These are phyloP conservation scores for Cryptomeria japonica DNA, from an alignment of 75 land plant genomes.

Conservation along the genomic window DNA sequence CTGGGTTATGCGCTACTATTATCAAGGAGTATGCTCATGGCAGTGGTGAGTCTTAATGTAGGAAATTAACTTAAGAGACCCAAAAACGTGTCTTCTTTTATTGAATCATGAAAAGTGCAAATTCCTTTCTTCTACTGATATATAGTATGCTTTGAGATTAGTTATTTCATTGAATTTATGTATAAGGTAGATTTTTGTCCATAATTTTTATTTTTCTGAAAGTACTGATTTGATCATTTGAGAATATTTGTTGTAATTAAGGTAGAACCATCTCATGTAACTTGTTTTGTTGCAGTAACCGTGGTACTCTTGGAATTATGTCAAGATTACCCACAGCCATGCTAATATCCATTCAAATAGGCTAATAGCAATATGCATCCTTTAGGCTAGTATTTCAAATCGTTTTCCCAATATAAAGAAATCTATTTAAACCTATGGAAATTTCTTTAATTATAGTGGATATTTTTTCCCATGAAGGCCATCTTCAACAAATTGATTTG, in stretches of 20 bases:
- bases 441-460: background rate
- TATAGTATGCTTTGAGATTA: background rate
- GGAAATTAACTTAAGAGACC: background rate
- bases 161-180: background rate
- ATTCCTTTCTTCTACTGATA: background rate
- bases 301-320: background rate
- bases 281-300: background rate
- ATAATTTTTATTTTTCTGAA: background rate
- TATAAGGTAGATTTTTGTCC: background rate
- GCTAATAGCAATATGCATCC: background rate
- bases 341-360: background rate
- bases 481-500: background rate
- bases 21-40: constrained; percentile 93
- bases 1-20: constrained; percentile 90
- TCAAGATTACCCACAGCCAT: background rate
- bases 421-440: background rate
- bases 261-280: background rate
- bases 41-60: constrained; percentile 62
- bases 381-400: background rate
- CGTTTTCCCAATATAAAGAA: background rate
- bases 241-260: background rate
- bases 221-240: background rate
- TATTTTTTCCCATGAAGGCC: background rate
- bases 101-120: background rate
- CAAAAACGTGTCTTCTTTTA: background rate